Percentiles rank a stretch among this genome's conserved stretches.
phyloP scores from a whole-genome alignment of 768 basidiomycete species.

The Kwoniella europaea region DNA sequence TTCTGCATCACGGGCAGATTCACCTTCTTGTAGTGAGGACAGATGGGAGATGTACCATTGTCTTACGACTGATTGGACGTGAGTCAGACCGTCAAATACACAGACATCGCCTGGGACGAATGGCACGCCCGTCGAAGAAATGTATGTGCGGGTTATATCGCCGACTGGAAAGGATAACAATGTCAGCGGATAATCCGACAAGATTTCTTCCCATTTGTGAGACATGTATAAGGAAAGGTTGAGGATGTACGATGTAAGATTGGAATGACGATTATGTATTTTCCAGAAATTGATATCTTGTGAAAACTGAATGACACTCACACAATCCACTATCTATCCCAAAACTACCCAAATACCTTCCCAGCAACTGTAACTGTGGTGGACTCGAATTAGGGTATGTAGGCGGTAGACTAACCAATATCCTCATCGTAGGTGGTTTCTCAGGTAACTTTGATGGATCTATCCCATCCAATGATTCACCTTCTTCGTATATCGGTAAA shows the following conservation, averaged over 20 bases:
- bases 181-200: slow-evolving; percentile 8
- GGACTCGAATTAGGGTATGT: slow-evolving; percentile 54
- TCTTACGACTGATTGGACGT: slow-evolving; percentile 40
- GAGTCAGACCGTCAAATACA: slow-evolving; percentile 57
- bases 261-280: not conserved
- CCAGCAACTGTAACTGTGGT: slow-evolving; percentile 58
- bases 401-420: slow-evolving; percentile 56
- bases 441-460: slow-evolving; percentile 22
- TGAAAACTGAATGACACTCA: slow-evolving; percentile 25
- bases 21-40: slow-evolving; percentile 32
- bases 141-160: slow-evolving; percentile 56
- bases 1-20: slow-evolving; percentile 37
- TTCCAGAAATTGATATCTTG: not conserved
- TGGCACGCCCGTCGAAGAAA: slow-evolving; percentile 52
- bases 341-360: slow-evolving; percentile 56
- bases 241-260: not conserved
- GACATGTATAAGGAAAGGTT: slow-evolving; percentile 3
- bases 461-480: slow-evolving; percentile 38
- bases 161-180: slow-evolving; percentile 45
- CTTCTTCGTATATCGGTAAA: slow-evolving; percentile 50
- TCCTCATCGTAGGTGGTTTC: slow-evolving; percentile 39
- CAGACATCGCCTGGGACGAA: slow-evolving; percentile 57
- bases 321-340: slow-evolving; percentile 56
- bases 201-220: slow-evolving; percentile 17
- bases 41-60: slow-evolving; percentile 47